phyloP scores from a whole-genome alignment of 2,329 filamentous ascomycete genomes.

The Hymenotorrendiella dingleyae region DNA sequence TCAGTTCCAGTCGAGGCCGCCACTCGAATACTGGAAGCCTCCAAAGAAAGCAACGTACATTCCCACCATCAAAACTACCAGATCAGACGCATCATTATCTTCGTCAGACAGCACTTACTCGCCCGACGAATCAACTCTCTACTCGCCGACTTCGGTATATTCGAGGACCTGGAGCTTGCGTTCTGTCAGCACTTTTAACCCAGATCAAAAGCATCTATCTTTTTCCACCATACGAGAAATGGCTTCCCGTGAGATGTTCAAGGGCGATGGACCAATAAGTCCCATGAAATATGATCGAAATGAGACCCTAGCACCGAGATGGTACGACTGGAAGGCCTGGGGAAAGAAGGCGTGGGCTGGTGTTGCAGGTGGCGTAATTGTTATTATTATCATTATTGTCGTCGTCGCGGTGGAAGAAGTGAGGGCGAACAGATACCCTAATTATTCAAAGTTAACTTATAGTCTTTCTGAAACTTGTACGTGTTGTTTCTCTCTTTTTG shows the following conservation, averaged over 20 bases:
- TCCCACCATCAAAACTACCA: constrained; percentile 13
- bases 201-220: not conserved
- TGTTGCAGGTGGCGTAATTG: constrained; percentile 33
- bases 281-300: constrained; percentile 8
- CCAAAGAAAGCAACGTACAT: constrained; percentile 20
- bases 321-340: constrained; percentile 49
- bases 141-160: constrained; percentile 1
- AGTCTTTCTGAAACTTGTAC: constrained; percentile 35
- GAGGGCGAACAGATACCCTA: constrained; percentile 36
- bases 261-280: too few relatives aligned
- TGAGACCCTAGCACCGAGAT: constrained; percentile 16
- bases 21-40: constrained; percentile 24
- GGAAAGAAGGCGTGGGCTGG: constrained; percentile 44
- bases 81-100: constrained; percentile 5
- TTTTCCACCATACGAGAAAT: not conserved
- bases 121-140: not conserved
- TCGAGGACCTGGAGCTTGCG: constrained; percentile 10
- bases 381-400: constrained; percentile 44
- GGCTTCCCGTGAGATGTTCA: not conserved
- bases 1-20: too few relatives aligned
- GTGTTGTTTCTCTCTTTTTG: constrained; percentile 8
- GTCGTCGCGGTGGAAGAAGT: constrained; percentile 34
- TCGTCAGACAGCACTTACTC: too few relatives aligned
- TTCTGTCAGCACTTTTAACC: not conserved
- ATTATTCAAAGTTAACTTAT: constrained; percentile 38